Evolutionary conservation across 2,329 filamentous ascomycete species (phyloP).

Genomic region (Ophiostoma fasciatum): DNA sequence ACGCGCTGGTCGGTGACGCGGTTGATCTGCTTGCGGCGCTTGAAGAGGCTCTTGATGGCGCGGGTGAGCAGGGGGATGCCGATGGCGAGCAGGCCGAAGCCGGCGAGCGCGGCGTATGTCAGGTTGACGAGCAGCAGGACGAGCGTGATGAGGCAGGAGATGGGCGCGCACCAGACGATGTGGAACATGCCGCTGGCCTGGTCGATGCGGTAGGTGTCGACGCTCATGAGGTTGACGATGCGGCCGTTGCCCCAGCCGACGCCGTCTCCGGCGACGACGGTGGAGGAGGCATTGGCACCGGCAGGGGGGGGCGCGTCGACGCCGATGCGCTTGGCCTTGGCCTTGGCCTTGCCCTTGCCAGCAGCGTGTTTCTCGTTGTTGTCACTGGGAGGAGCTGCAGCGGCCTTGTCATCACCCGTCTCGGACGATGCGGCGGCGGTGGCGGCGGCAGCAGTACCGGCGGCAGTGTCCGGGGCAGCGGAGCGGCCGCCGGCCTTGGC

Average conservation of each 20-base stretch:
- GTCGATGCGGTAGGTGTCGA: slow-evolving; percentile 86
- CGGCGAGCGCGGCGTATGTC: slow-evolving; percentile 76
- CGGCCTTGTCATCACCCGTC: slow-evolving; percentile 15
- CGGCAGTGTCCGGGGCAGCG: too few species aligned
- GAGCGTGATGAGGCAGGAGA: slow-evolving; percentile 65
- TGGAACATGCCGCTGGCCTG: slow-evolving; percentile 82
- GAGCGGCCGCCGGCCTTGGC: slow-evolving; percentile 64
- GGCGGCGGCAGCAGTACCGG: neutral
- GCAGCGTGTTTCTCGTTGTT: too few species aligned
- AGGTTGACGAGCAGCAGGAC: slow-evolving; percentile 73
- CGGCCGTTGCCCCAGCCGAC: slow-evolving; percentile 85
- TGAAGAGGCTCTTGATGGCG: slow-evolving; percentile 64
- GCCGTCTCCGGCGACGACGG: slow-evolving; percentile 50
- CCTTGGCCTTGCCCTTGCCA: slow-evolving; percentile 24
- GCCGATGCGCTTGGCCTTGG: slow-evolving; percentile 19
- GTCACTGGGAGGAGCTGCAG: too few species aligned
- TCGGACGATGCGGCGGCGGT: neutral
- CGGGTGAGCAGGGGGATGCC: slow-evolving; percentile 63
- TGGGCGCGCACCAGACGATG: slow-evolving; percentile 74
- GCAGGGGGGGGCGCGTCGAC: slow-evolving; percentile 9
- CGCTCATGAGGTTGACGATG: slow-evolving; percentile 87
- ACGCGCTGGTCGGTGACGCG: slow-evolving; percentile 89
- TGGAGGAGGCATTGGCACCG: slow-evolving; percentile 8
- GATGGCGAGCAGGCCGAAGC: slow-evolving; percentile 68
- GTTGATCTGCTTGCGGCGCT: slow-evolving; percentile 67